These are phyloP conservation scores for Herpotrichia juniperi DNA, from an alignment of 2,329 filamentous ascomycete species.

Conservation along the genomic window DNA sequence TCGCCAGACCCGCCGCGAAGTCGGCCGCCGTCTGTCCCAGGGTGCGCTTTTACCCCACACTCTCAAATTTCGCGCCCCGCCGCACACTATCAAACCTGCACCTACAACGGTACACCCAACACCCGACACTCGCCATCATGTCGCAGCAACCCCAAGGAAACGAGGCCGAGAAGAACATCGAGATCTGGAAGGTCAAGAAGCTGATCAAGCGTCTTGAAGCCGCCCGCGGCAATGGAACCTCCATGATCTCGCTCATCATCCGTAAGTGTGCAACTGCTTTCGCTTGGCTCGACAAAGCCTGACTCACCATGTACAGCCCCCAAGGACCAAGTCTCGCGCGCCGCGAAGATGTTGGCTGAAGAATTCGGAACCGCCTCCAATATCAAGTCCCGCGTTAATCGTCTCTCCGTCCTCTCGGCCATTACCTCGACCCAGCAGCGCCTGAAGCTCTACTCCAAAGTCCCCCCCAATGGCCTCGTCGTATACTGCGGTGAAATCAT, in stretches of 20 bases:
- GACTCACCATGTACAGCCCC: conserved; percentile 66
- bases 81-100: not conserved
- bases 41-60: conserved; percentile 2
- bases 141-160: conserved; percentile 65
- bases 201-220: conserved; percentile 98
- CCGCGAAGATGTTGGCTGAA: conserved; percentile 99
- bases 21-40: conserved; percentile 18
- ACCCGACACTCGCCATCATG: conserved; percentile 37
- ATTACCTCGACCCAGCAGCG: conserved; percentile 99
- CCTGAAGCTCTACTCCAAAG: conserved; percentile 98
- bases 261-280: conserved; percentile 63
- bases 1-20: conserved; percentile 21
- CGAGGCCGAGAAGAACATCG: conserved; percentile 97
- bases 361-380: conserved; percentile 99
- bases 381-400: conserved; percentile 99
- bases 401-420: conserved; percentile 95
- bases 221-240: conserved; percentile 96
- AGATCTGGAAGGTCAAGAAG: conserved; percentile 99
- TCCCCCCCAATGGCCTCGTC: conserved; percentile 95
- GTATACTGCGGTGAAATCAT: conserved; percentile 99
- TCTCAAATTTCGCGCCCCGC: conserved; percentile 19
- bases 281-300: conserved; percentile 1
- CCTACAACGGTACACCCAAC: conserved; percentile 3
- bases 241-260: conserved; percentile 99
- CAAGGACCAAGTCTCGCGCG: conserved; percentile 96